Evolutionary conservation across 2,329 filamentous ascomycete species (phyloP).

Genomic region (Pseudonectria foliicola): DNA sequence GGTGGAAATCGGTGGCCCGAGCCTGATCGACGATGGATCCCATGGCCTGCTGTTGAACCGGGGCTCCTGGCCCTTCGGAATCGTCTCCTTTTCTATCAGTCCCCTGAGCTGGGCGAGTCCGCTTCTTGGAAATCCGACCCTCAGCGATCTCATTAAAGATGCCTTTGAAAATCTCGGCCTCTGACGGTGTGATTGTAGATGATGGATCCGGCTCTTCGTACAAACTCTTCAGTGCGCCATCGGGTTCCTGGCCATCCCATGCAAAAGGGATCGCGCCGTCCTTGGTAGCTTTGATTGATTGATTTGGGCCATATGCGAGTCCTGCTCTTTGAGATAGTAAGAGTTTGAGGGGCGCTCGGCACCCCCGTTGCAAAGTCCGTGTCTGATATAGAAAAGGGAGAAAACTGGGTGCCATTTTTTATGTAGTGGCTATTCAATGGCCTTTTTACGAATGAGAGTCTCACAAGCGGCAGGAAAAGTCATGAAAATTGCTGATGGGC

Average conservation of each 20-base stretch:
- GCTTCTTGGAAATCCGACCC: constrained; percentile 26
- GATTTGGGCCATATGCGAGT: constrained; percentile 1
- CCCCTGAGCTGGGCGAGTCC: neutral
- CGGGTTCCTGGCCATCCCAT: constrained; percentile 36
- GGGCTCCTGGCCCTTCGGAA: neutral
- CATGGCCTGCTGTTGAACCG: constrained; percentile 7
- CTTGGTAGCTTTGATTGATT: too few relatives aligned
- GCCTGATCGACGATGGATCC: constrained; percentile 28
- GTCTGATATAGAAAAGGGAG: constrained; percentile 69
- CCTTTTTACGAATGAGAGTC: neutral
- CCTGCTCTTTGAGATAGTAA: constrained; percentile 15
- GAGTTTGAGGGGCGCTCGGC: constrained; percentile 19
- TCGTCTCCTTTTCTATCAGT: neutral
- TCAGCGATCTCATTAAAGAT: constrained; percentile 42
- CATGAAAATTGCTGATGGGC: constrained; percentile 13
- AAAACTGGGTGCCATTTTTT: constrained; percentile 42
- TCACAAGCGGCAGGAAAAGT: neutral
- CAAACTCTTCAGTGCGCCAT: constrained; percentile 11
- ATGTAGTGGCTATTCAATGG: neutral
- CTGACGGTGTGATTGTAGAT: constrained; percentile 51
- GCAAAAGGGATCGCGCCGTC: constrained; percentile 47
- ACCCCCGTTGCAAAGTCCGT: constrained; percentile 40
- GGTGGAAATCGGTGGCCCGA: constrained; percentile 25
- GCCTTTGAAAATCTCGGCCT: constrained; percentile 52
- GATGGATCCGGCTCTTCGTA: constrained; percentile 13